Evolutionary conservation across 306 rosid genomes (phyloP).

Genomic region (Rubus idaeus): DNA sequence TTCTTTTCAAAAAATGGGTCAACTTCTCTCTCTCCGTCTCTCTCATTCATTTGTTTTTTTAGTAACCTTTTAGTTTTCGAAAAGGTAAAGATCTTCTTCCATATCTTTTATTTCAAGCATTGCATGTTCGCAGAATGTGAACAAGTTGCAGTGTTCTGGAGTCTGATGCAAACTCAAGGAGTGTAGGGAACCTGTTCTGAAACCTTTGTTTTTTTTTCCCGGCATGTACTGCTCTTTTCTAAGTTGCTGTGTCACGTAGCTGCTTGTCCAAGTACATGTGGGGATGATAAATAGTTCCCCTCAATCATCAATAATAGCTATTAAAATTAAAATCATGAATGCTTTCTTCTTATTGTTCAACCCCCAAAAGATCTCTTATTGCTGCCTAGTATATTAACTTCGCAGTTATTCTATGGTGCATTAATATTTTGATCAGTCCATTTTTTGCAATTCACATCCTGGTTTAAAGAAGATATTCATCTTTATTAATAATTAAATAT

Average conservation of each 20-base stretch:
- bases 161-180: conserved; percentile 2
- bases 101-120: background rate
- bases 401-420: background rate
- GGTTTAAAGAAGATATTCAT: conserved; percentile 4
- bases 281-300: background rate
- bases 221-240: background rate
- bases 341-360: background rate
- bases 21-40: background rate
- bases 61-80: background rate
- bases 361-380: background rate
- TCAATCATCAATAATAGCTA: background rate
- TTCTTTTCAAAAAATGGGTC: background rate
- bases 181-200: background rate
- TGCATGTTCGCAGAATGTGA: background rate
- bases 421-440: background rate
- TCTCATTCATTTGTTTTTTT: background rate
- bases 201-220: background rate
- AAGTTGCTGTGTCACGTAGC: background rate
- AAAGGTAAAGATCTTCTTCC: conserved; percentile 2
- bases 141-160: background rate
- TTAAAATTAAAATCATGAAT: background rate
- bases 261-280: background rate
- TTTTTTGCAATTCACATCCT: background rate
- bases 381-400: background rate
- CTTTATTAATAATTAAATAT: conserved; percentile 16